A percentile compares a stretch with the other conserved stretches of the same genome.
phyloP scores from a whole-genome alignment of 179 eudicot genomes.

The Drosera spatulata region DNA sequence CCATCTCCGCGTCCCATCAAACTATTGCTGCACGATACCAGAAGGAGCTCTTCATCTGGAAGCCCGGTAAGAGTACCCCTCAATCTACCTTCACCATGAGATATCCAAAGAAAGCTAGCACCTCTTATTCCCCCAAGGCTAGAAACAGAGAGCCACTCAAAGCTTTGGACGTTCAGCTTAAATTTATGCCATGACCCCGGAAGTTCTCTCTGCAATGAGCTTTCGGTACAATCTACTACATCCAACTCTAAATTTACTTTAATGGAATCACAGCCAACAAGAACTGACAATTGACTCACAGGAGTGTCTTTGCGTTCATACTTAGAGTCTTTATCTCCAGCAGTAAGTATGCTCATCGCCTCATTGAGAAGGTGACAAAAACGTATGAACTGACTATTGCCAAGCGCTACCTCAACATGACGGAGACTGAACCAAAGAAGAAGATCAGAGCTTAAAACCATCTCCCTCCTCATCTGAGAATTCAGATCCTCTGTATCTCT shows the following conservation, averaged over 20 bases:
- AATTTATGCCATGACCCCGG: slow-evolving; percentile 75
- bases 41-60: slow-evolving; percentile 41
- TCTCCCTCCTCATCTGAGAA: no score
- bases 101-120: slow-evolving; percentile 52
- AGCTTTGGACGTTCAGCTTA: slow-evolving; percentile 38
- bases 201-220: slow-evolving; percentile 70
- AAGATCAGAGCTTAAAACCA: slow-evolving; percentile 49
- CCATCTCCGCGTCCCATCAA: slow-evolving; percentile 86
- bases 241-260: slow-evolving; percentile 41
- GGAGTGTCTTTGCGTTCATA: slow-evolving; percentile 15
- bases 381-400: slow-evolving; percentile 31
- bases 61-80: slow-evolving; percentile 58
- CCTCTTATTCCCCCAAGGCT: slow-evolving; percentile 52
- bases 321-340: slow-evolving; percentile 21
- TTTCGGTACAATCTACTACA: slow-evolving; percentile 26
- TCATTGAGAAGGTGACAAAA: slow-evolving; percentile 44
- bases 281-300: slow-evolving; percentile 45
- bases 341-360: slow-evolving; percentile 26
- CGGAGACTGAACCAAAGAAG: slow-evolving; percentile 50
- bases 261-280: slow-evolving; percentile 56
- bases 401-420: slow-evolving; percentile 34
- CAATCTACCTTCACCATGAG: slow-evolving; percentile 70
- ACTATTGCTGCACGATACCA: slow-evolving; percentile 60
- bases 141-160: slow-evolving; percentile 58
- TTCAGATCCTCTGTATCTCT: no score